Conservation (phyloP, 2,329 filamentous ascomycete genomes). For the Colletotrichum agaves region DNA sequence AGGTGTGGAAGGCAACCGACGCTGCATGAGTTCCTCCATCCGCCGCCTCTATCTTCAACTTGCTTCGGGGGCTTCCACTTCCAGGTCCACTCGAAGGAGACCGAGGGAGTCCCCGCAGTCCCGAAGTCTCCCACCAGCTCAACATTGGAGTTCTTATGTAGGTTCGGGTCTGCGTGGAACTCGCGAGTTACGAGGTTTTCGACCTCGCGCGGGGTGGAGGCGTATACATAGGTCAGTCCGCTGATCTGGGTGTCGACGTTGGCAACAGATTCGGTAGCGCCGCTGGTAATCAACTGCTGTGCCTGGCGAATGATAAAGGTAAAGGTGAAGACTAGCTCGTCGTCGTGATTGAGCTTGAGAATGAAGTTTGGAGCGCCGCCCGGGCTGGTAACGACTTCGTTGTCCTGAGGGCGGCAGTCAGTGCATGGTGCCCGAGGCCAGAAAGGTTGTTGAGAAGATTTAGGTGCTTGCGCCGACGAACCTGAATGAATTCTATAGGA, state of each 20-base stretch:
- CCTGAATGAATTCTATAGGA: conserved; percentile 92
- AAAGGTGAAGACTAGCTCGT: conserved; percentile 93
- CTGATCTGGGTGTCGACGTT: conserved; percentile 80
- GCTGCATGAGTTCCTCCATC: conserved; percentile 96
- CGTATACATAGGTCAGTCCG: conserved; percentile 92
- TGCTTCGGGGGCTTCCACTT: conserved; percentile 92
- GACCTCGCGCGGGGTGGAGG: conserved; percentile 84
- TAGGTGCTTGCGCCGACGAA: conserved; percentile 54
- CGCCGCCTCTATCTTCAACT: conserved; percentile 84
- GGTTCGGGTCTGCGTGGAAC: conserved; percentile 95
- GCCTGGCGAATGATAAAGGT: conserved; percentile 81
- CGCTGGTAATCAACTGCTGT: conserved; percentile 53
- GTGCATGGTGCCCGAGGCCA: neutral
- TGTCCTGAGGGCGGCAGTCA: conserved; percentile 69
- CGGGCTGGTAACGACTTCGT: conserved; percentile 65
- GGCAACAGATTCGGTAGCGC: conserved; percentile 49
- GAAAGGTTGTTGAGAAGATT: conserved; percentile 1
- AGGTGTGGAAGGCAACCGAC: conserved; percentile 58
- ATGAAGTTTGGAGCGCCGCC: conserved; percentile 76
- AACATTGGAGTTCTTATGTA: conserved; percentile 97
- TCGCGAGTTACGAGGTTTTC: conserved; percentile 95
- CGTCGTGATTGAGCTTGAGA: conserved; percentile 87
- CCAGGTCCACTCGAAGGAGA: conserved; percentile 96
- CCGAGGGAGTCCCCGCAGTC: conserved; percentile 83
- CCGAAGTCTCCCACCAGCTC: conserved; percentile 92